phyloP scores from a whole-genome alignment of 202 grass and related monocot species.

The Bolboschoenoplectus hybrid region DNA sequence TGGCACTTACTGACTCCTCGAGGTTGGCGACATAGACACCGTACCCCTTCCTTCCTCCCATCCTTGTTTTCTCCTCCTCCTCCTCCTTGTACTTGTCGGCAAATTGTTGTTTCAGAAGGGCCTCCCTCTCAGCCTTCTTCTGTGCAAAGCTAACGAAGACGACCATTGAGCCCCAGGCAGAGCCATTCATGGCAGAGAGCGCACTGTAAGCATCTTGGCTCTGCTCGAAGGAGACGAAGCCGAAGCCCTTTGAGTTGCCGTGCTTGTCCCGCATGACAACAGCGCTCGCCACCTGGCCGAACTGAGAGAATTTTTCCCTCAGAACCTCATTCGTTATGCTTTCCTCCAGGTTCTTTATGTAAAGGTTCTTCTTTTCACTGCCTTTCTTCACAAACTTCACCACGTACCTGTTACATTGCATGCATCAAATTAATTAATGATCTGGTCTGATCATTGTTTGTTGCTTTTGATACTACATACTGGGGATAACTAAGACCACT shows the following conservation, averaged over 20 bases:
- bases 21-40: constrained; percentile 43
- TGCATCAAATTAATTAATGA: neutral
- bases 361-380: constrained; percentile 35
- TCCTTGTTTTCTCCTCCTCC: neutral
- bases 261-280: constrained; percentile 41
- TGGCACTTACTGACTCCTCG: constrained; percentile 26
- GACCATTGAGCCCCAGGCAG: constrained; percentile 16
- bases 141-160: constrained; percentile 40
- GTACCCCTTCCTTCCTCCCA: constrained; percentile 8
- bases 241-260: constrained; percentile 42
- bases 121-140: constrained; percentile 38
- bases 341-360: constrained; percentile 49
- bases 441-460: neutral
- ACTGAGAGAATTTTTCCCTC: constrained; percentile 37
- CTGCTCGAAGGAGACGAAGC: constrained; percentile 40
- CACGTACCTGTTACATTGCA: constrained; percentile 39
- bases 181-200: constrained; percentile 42
- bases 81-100: neutral
- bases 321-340: constrained; percentile 38
- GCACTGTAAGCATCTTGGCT: constrained; percentile 31
- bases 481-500: neutral
- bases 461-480: too few species aligned
- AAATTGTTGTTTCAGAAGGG: constrained; percentile 31
- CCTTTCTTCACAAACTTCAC: constrained; percentile 41
- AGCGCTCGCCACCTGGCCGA: constrained; percentile 39